These are phyloP conservation scores for Silybum marianum DNA, from an alignment of 129 eudicot genomes.

Conservation along the genomic window DNA sequence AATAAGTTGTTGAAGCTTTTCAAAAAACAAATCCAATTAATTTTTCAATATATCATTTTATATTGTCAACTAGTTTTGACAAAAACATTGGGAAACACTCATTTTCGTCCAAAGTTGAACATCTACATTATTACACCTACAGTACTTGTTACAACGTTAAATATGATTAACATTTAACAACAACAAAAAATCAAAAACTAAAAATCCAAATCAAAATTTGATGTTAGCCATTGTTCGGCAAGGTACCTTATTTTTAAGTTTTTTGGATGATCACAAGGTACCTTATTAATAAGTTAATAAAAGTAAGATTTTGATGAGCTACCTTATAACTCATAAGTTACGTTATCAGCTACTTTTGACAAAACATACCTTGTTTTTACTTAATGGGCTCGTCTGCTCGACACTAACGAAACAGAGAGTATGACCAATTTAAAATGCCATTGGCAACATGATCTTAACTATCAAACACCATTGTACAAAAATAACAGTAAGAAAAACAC, in stretches of 20 bases:
- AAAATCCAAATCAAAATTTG: not conserved
- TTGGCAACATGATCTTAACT: not conserved
- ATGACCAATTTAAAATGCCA: not conserved
- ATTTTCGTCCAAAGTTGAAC: not conserved
- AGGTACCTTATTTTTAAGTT: no score
- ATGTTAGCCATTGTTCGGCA: no score
- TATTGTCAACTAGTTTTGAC: not conserved
- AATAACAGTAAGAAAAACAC: not conserved
- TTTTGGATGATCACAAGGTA: no score
- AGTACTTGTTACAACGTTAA: not conserved
- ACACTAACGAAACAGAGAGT: not conserved
- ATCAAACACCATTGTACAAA: not conserved
- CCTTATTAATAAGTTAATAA: no score
- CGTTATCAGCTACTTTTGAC: no score
- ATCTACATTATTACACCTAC: not conserved
- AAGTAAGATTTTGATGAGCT: no score
- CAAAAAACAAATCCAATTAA: not conserved
- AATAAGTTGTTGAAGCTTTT: not conserved
- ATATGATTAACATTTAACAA: not conserved
- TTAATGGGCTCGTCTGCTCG: no score
- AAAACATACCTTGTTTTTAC: no score
- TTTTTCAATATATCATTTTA: not conserved
- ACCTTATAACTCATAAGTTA: no score
- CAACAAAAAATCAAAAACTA: not conserved
- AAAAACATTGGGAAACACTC: not conserved